A percentile compares a stretch with the other conserved stretches of the same genome.
Conservation (phyloP, 2,329 filamentous ascomycete genomes). For the Cercospora zeina region DNA sequence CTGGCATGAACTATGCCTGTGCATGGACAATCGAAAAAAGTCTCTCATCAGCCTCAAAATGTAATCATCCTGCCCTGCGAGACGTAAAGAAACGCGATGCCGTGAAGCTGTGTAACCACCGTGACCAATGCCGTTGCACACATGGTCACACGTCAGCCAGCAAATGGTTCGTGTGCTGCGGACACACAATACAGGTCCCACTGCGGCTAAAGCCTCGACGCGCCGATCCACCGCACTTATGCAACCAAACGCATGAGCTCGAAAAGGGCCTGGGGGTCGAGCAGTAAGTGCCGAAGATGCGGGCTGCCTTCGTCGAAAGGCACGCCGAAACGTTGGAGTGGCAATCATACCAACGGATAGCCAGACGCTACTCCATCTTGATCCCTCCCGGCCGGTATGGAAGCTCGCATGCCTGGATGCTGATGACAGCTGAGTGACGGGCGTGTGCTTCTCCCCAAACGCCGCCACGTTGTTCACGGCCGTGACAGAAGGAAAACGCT, state of each 20-base stretch:
- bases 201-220: conserved; percentile 31
- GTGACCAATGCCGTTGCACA: conserved; percentile 19
- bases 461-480: conserved; percentile 28
- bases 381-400: conserved; percentile 20
- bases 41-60: conserved; percentile 4
- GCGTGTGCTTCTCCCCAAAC: conserved; percentile 28
- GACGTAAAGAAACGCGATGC: conserved; percentile 17
- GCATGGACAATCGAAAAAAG: conserved; percentile 17
- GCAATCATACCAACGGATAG: conserved; percentile 24
- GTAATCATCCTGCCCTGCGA: not conserved
- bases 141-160: conserved; percentile 15
- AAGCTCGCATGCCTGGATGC: conserved; percentile 21
- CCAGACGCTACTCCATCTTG: conserved; percentile 15
- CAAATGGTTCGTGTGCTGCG: conserved; percentile 22
- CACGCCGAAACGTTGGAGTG: conserved; percentile 24
- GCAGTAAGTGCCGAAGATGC: conserved; percentile 19
- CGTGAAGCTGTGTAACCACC: conserved; percentile 22
- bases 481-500: conserved; percentile 28
- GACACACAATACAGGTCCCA: conserved; percentile 19
- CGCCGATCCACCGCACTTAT: conserved; percentile 31
- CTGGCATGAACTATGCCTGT: conserved; percentile 30
- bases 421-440: conserved; percentile 25
- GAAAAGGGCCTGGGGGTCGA: conserved; percentile 22
- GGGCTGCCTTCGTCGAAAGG: conserved; percentile 19
- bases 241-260: conserved; percentile 29